Base-by-base conservation (phyloP, 176 grass and related monocot genomes). In the Calamus simplicifolius region DNA sequence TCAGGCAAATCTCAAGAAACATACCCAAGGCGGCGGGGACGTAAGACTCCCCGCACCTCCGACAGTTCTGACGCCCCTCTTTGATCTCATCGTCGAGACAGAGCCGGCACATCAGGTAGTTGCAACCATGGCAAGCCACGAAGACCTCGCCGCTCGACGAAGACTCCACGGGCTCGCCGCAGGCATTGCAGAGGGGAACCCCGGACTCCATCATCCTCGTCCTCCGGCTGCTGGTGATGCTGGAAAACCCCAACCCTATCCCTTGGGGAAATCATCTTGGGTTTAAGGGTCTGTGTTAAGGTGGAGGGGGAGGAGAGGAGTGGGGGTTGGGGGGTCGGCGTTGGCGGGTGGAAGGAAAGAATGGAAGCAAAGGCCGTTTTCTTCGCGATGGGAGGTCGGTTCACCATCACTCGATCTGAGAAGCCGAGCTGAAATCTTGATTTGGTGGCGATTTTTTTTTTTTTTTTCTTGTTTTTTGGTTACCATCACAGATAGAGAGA, bases 341-440 rank as follows among this genome's bases (percentile, higher is more conserved):
- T 80, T 81, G 87, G 75, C 79, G 70, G 93, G 75, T 92, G 69
- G 87, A 92, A 75, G 87, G 84, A 85, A 83, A 92, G 51, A 97
- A 92, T 82, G 73, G 84, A 97, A 97, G 87, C 93, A 92, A 92
- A 79, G 79, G 72, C 51, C 54, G 58, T 21, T 77, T 52, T 63
- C 81, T 58, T 78, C 55, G 55, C 48, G 61, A 18, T 69, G 12
- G 62, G 35, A 4, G 74, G 51, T 18, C 54, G 75, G 53, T 52
- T 26, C 35, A 12, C 12, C 8, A 43, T 43, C 35, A 43, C 8
- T 2, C 0, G 21, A 23, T 43, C 1, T 13, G 8, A 23, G 21
- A 23, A 7, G 35, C 35, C 3, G 35, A 43, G 8, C 35, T 43
- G 35, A 43, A 43, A 43, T 43, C 35, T 43, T 43, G 35, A 12